These are phyloP conservation scores for Uronychia binucleata DNA, from an alignment of 73 alveolate genomes.

Conservation along the genomic window DNA sequence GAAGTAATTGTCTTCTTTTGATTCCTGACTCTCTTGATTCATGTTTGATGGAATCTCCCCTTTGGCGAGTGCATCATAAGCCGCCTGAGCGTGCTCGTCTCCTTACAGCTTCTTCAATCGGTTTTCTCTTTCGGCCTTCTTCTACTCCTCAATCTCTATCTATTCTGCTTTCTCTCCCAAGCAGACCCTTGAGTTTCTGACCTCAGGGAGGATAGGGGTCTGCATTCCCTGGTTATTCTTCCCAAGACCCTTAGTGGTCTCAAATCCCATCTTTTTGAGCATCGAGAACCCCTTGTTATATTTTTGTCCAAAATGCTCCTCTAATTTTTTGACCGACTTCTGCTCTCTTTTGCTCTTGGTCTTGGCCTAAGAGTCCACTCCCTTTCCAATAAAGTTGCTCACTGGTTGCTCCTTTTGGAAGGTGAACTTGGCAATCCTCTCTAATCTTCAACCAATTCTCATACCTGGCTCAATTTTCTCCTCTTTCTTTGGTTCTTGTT, in stretches of 20 bases:
- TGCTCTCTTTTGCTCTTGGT: neutral
- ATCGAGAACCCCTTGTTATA: slow-evolving; percentile 18
- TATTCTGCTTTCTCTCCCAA: slow-evolving; percentile 6
- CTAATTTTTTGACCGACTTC: slow-evolving; percentile 3
- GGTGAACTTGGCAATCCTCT: neutral
- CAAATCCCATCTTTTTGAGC: slow-evolving; percentile 30
- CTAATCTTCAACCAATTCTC: too few species aligned
- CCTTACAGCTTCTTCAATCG: neutral
- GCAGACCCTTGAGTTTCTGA: slow-evolving; percentile 11
- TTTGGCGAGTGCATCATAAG: neutral
- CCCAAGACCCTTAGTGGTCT: neutral
- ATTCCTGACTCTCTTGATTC: neutral
- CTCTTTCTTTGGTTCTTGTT: neutral
- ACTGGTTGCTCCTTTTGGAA: neutral
- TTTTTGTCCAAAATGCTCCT: slow-evolving; percentile 1
- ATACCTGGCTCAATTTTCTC: neutral
- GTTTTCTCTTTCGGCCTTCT: neutral
- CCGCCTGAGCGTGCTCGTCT: neutral
- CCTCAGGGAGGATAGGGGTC: slow-evolving; percentile 11
- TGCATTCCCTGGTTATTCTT: slow-evolving; percentile 5
- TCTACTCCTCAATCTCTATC: neutral
- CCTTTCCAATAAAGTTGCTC: neutral
- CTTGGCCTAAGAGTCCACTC: neutral
- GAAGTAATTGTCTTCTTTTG: slow-evolving; percentile 3
- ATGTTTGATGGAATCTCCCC: too few species aligned